Evolutionary conservation across 768 basidiomycete genomes (phyloP).

Genomic region (Antrodiella citrinella): DNA sequence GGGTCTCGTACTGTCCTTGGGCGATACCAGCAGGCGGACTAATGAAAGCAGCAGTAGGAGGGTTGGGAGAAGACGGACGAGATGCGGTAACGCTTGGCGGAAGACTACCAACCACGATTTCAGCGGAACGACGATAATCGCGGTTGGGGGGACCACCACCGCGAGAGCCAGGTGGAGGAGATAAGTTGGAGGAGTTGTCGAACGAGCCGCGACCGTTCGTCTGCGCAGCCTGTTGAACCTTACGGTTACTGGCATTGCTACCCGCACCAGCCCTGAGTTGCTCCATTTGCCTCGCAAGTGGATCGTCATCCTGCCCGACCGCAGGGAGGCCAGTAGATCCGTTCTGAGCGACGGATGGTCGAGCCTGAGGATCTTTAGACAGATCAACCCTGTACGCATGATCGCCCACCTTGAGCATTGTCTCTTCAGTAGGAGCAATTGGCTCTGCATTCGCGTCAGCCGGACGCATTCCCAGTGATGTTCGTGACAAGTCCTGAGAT

Average conservation of each 20-base stretch:
- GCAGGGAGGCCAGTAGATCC: constrained; percentile 9
- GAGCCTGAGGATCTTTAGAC: constrained; percentile 17
- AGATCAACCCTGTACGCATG: constrained; percentile 43
- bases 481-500: neutral
- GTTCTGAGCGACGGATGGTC: constrained; percentile 12
- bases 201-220: neutral
- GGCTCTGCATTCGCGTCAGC: constrained; percentile 47
- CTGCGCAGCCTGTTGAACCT: constrained; percentile 9
- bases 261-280: constrained; percentile 39
- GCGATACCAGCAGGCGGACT: constrained; percentile 43
- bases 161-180: constrained; percentile 29
- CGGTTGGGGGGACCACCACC: constrained; percentile 13
- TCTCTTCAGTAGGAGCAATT: constrained; percentile 51
- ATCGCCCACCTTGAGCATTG: constrained; percentile 63
- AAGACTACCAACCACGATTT: constrained; percentile 70
- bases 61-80: constrained; percentile 66
- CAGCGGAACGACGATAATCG: constrained; percentile 71
- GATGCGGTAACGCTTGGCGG: constrained; percentile 47
- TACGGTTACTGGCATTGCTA: constrained; percentile 17
- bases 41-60: constrained; percentile 70
- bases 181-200: constrained; percentile 21
- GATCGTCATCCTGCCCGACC: constrained; percentile 42
- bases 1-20: constrained; percentile 46
- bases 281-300: constrained; percentile 58
- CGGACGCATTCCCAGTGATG: constrained; percentile 2